Evolutionary conservation across 805 yeast genomes (phyloP), one percentile per base, ranked within the genome.

Genomic region (Hanseniaspora pseudoguilliermondii): DNA sequence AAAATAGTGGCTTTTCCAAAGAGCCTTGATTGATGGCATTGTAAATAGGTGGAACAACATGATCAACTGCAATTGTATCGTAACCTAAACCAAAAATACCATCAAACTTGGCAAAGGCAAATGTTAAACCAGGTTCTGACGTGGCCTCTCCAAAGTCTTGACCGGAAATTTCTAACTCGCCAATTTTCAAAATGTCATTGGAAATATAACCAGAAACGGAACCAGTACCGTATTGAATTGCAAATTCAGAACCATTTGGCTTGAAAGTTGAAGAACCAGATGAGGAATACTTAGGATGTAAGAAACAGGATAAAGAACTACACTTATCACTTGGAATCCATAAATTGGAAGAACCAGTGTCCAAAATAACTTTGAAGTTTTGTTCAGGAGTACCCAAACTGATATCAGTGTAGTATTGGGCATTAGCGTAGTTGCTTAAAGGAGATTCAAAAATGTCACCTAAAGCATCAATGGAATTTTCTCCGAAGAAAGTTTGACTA

Each of bases 91-190:
- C 98, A 60, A 93, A 75, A 62, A 93, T 90, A 73, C 98, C 98
- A 69, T 93, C 98, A 69, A 93, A 93, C 73, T 93, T 91, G 71
- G 96, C 98, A 72, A 93, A 93, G 53, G 98, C 97, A 74, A 93
- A 93, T 0, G 97, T 93, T 62, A 93, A 79, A 57, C 98, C 98
- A 44, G 97, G 97, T 76, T 93, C 98, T 64, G 81, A 80, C 58
- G 98, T 93, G 60, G 96, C 91, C 77, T 93, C 98, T 59, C 95
- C 97, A 68, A 93, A 93, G 69, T 84, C 95, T 75, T 91, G 97
- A 61, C 83, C 74, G 62, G 89, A 84, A 66, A 93, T 90, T 56
- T 75, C 71, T 73, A 93, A 80, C 66, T 83, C 93, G 58, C 97
- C 97, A 60, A 93, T 73, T 59, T 79, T 74, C 64, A 93, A 73